Conservation (phyloP, 2,329 filamentous ascomycete genomes). For the Colletotrichum sp. region DNA sequence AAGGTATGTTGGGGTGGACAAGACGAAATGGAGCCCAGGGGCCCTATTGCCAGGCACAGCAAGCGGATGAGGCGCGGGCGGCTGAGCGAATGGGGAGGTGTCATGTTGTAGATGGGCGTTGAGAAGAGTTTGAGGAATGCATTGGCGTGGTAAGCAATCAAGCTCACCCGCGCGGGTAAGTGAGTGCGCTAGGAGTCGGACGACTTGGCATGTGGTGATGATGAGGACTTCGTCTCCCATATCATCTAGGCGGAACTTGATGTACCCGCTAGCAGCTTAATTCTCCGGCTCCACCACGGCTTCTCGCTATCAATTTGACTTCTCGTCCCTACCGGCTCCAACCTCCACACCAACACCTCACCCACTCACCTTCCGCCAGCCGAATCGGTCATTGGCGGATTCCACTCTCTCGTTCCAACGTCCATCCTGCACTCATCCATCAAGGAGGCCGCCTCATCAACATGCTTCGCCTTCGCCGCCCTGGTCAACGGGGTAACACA, state of each 20-base stretch:
- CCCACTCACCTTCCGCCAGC: background rate
- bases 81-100: background rate
- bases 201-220: background rate
- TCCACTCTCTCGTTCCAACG: slow-evolving; percentile 1
- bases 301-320: background rate
- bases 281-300: background rate
- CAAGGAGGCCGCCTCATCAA: background rate
- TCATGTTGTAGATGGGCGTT: background rate
- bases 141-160: background rate
- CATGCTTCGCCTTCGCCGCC: background rate
- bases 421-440: background rate
- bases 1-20: background rate
- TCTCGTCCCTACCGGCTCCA: background rate
- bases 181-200: background rate
- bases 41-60: background rate
- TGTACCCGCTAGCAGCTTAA: background rate
- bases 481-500: background rate
- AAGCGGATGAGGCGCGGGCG: background rate
- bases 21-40: background rate
- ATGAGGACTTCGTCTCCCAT: background rate
- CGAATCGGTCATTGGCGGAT: background rate
- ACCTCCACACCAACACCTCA: background rate
- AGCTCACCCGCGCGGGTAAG: slow-evolving; percentile 4
- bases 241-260: rapidly evolving
- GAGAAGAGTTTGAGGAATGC: background rate